Evolutionary conservation across 768 basidiomycete genomes (phyloP), one percentile per base, ranked within the genome.

Genomic region (Jaapia argillacea): DNA sequence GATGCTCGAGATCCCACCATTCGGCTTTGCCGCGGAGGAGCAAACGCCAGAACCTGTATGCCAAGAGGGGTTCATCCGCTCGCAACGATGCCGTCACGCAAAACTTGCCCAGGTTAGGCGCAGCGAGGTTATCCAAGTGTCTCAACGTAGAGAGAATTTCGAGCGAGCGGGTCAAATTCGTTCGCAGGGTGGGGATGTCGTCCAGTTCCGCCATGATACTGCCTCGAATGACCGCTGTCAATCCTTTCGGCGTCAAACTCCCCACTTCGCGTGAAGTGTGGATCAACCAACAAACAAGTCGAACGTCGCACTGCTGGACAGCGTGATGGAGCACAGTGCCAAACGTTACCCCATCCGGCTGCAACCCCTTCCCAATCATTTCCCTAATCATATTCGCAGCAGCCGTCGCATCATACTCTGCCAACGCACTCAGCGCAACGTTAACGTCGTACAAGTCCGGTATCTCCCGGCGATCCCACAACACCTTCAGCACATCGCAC

Each of bases 361-460:
- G 53, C 23, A 81, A 47, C 14, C 77, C 75, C 21, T 52, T 51
- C 13, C 58, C 50, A 1, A 62, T 50, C 76, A 85, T 81, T 24
- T 65, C 64, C 43, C 64, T 52, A n/a, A 85, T 55, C 51, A 78
- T 62, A 14, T 47, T 51, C 18, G 60, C 62, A 1, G 77, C 84
- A 13, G 52, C 52, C 7, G 59, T 58, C 18, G 79, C 72, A 35
- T 71, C 60, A 48, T 68, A 56, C 45, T 66, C 62, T 22, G 80
- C 72, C 41, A 83, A 57, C 6, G 69, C 72, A 3, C 67, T 64
- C 43, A 86, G 65, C 31, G 69, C 70, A 40, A 86, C 72, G 51
- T 83, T 84, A 40, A 82, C 61, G 53, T 86, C 84, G 53, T 74
- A 63, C 28, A 70, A 49, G 56, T 85, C 81, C 13, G 80, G 80